A percentile compares a stretch with the other conserved stretches of the same genome.
These are phyloP conservation scores for Lachnellula cervina DNA, from an alignment of 2,329 filamentous ascomycete genomes.

Conservation along the genomic window DNA sequence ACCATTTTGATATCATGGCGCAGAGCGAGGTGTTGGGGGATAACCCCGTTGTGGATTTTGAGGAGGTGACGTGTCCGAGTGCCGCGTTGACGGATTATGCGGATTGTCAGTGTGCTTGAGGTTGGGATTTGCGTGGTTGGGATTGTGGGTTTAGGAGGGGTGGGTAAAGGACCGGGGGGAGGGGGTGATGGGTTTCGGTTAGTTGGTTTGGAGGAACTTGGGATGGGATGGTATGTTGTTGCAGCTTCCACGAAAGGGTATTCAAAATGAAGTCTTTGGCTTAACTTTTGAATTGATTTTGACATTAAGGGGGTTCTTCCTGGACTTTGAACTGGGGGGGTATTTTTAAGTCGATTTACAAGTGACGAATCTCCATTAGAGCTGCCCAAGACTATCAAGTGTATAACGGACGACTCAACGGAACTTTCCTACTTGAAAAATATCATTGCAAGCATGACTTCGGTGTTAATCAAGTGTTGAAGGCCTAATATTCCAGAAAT, in stretches of 20 bases:
- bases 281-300: too few relatives aligned
- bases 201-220: too few relatives aligned
- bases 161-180: too few relatives aligned
- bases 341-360: conserved; percentile 4
- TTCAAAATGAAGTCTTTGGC: too few relatives aligned
- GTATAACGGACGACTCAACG: conserved; percentile 21
- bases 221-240: not conserved
- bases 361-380: conserved; percentile 19
- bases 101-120: not conserved
- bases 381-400: conserved; percentile 30
- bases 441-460: conserved; percentile 21
- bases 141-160: too few relatives aligned
- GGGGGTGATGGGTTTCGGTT: too few relatives aligned
- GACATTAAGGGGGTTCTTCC: too few relatives aligned
- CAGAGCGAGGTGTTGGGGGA: conserved; percentile 31
- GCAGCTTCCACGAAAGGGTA: not conserved
- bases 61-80: conserved; percentile 29
- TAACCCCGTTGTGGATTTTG: conserved; percentile 33
- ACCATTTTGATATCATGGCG: conserved; percentile 36
- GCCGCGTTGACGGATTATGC: not conserved
- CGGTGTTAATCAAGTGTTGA: conserved; percentile 28
- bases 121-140: not conserved
- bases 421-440: conserved; percentile 22
- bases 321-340: not conserved
- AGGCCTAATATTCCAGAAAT: conserved; percentile 23